Percentiles rank a stretch among this genome's conserved stretches.
phyloP scores from a whole-genome alignment of 306 rosid genomes.

The Vachellia pachyceras region DNA sequence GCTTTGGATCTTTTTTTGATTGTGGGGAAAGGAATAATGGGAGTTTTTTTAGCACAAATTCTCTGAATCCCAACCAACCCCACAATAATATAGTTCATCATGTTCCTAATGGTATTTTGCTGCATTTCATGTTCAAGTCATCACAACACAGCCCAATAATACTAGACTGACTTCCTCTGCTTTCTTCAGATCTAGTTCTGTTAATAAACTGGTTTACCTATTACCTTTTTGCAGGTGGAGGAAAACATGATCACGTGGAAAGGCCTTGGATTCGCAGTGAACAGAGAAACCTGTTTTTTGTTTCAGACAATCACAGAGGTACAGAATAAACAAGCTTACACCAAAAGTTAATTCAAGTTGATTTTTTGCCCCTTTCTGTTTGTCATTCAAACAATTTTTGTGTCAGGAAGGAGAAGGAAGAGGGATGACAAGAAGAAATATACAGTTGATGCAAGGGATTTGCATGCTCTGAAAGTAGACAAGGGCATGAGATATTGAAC shows the following conservation, averaged over 20 bases:
- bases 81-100: slow-evolving; percentile 16
- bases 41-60: slow-evolving; percentile 34
- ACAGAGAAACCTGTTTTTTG: neutral
- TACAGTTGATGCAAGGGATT: slow-evolving; percentile 1
- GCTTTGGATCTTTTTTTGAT: neutral
- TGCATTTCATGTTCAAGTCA: neutral
- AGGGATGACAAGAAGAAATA: slow-evolving; percentile 10
- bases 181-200: neutral
- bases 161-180: neutral
- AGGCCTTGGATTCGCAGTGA: slow-evolving; percentile 18
- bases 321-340: neutral
- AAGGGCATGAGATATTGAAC: slow-evolving; percentile 10
- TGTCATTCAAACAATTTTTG: neutral
- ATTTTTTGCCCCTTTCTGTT: too few relatives aligned
- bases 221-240: slow-evolving; percentile 5
- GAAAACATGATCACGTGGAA: neutral
- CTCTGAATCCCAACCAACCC: slow-evolving; percentile 24
- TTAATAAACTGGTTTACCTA: neutral
- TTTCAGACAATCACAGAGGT: slow-evolving; percentile 36
- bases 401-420: slow-evolving; percentile 21
- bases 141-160: neutral
- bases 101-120: slow-evolving; percentile 32
- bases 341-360: neutral
- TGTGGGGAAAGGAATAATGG: slow-evolving; percentile 42
- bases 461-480: slow-evolving; percentile 1